Evolutionary conservation across 371 early-diverging fungal genomes (phyloP).

Genomic region (Antonospora locustae): DNA sequence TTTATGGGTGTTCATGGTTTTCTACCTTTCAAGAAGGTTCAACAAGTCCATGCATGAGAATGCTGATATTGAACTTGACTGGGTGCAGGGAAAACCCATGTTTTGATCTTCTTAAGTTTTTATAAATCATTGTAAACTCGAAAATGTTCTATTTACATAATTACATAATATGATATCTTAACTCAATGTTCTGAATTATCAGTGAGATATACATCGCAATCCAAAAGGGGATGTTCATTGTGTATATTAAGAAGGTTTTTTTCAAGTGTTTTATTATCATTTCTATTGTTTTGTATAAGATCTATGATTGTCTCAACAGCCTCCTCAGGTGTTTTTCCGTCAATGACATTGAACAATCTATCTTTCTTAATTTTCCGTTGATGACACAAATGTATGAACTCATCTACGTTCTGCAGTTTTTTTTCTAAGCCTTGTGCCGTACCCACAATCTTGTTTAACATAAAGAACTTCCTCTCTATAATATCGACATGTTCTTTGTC

Average conservation of each 20-base stretch:
- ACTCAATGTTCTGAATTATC: too few relatives aligned
- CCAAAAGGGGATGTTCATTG: conserved; percentile 2
- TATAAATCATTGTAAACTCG: too few relatives aligned
- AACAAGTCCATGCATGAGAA: conserved; percentile 38
- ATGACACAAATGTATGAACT: conserved; percentile 6
- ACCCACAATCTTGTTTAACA: conserved; percentile 30
- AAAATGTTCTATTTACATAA: too few relatives aligned
- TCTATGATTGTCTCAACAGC: conserved; percentile 11
- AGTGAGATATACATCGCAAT: conserved; percentile 23
- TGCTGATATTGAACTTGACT: conserved; percentile 43
- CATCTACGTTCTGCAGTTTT: conserved; percentile 16
- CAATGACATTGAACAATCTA: conserved; percentile 6
- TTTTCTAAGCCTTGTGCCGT: conserved; percentile 19
- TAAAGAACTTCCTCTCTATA: conserved; percentile 19
- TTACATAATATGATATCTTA: too few relatives aligned
- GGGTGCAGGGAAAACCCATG: conserved; percentile 18
- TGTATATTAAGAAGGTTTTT: conserved; percentile 3
- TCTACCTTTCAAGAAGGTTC: conserved; percentile 45
- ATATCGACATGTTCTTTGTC: neutral
- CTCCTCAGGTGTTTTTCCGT: conserved; percentile 10
- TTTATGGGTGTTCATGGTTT: conserved; percentile 40
- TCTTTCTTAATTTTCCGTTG: conserved; percentile 2
- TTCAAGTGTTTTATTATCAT: conserved; percentile 2
- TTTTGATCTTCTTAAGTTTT: too few relatives aligned
- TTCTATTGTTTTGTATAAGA: conserved; percentile 24